These are phyloP conservation scores for Dimargaris xerosporica DNA, from an alignment of 192 early-diverging fungal genomes.

Conservation along the genomic window DNA sequence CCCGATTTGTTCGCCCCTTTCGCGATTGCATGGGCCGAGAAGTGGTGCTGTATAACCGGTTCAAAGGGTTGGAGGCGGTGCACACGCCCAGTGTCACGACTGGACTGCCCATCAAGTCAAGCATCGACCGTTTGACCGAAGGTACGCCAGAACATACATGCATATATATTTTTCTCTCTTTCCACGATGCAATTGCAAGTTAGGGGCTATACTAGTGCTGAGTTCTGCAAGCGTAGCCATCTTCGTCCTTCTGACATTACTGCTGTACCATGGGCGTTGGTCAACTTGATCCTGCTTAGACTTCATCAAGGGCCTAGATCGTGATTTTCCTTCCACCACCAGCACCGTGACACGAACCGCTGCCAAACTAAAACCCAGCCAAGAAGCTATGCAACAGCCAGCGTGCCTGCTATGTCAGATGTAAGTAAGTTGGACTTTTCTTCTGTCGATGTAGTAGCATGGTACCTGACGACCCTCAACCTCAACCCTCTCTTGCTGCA, in stretches of 20 bases:
- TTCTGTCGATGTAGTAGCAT: no score
- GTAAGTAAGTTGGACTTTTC: conserved; percentile 24
- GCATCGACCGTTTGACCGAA: conserved; percentile 47
- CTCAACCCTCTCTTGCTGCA: no score
- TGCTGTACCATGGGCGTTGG: background rate
- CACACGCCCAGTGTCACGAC: conserved; percentile 4
- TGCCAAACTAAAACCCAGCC: conserved; percentile 37
- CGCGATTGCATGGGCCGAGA: conserved; percentile 9
- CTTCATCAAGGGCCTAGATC: conserved; percentile 52
- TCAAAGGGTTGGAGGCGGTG: background rate
- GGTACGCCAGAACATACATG: conserved; percentile 17
- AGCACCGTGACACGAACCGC: conserved; percentile 59
- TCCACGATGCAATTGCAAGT: conserved; percentile 9
- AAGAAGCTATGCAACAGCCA: conserved; percentile 17
- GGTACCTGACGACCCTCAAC: no score
- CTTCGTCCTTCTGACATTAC: background rate
- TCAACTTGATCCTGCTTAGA: conserved; percentile 19
- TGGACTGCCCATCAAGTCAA: conserved; percentile 13
- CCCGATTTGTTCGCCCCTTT: conserved; percentile 3
- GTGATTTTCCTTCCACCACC: conserved; percentile 59
- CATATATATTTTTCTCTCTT: background rate
- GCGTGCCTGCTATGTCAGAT: conserved; percentile 47
- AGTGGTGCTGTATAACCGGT: background rate
- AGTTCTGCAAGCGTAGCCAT: background rate
- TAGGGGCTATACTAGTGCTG: background rate